Evolutionary conservation across 768 basidiomycete genomes (phyloP).

Genomic region (Termitomyces sp.): DNA sequence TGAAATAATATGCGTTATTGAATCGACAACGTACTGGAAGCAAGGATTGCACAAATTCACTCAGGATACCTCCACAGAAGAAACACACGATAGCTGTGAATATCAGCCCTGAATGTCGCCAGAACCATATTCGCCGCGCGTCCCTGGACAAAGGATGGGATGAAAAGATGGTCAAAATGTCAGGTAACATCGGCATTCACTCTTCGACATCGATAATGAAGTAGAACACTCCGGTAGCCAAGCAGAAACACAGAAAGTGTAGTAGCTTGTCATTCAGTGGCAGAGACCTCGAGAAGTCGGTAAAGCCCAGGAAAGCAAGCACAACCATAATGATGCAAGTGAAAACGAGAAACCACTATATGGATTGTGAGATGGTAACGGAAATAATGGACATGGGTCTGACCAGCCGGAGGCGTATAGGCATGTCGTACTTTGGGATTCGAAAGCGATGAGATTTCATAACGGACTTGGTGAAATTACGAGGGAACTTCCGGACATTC

Average conservation of each 20-base stretch:
- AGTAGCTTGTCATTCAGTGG: conserved; percentile 79
- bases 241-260: conserved; percentile 72
- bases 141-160: conserved; percentile 43
- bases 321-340: conserved; percentile 65
- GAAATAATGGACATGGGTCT: conserved; percentile 18
- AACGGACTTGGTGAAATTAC: conserved; percentile 49
- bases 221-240: conserved; percentile 81
- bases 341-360: conserved; percentile 78
- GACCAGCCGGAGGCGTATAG: conserved; percentile 72
- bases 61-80: conserved; percentile 77
- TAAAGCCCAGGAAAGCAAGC: conserved; percentile 76
- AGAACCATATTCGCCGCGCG: conserved; percentile 81
- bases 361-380: conserved; percentile 2
- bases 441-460: conserved; percentile 70
- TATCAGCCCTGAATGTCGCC: conserved; percentile 70
- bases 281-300: conserved; percentile 59
- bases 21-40: conserved; percentile 53
- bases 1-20: not conserved
- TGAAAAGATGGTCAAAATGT: not conserved
- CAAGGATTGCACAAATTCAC: conserved; percentile 78
- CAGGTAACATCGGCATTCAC: conserved; percentile 38
- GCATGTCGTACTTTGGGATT: conserved; percentile 66
- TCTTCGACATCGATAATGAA: conserved; percentile 88
- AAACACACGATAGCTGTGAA: conserved; percentile 70
- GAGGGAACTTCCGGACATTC: conserved; percentile 33